Conservation (phyloP, 345 rosid species). For the Citrus glauca region DNA sequence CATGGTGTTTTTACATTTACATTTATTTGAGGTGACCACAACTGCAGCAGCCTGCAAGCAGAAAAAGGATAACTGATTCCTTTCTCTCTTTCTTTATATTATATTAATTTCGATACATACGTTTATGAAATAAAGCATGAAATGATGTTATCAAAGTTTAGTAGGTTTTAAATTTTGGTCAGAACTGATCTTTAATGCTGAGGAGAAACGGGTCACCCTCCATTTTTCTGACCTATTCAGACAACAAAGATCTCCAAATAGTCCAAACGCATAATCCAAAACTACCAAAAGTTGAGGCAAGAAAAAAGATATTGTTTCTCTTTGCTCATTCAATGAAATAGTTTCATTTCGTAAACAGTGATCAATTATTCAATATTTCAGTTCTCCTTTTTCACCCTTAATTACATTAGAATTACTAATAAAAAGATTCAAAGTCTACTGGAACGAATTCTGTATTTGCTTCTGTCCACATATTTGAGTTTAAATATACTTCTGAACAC, state of each 20-base stretch:
- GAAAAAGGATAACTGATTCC: constrained; percentile 15
- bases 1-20: constrained; percentile 38
- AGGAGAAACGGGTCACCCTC: constrained; percentile 20
- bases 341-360: background rate
- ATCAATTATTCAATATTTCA: too few species aligned
- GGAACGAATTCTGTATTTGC: too few species aligned
- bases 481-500: too few species aligned
- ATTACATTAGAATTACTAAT: too few species aligned
- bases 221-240: constrained; percentile 25
- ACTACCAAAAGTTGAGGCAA: constrained; percentile 22
- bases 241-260: constrained; percentile 30
- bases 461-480: too few species aligned
- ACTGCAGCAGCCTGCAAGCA: background rate
- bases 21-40: constrained; percentile 22
- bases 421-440: too few species aligned
- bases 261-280: constrained; percentile 54
- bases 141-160: background rate
- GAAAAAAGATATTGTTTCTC: constrained; percentile 15
- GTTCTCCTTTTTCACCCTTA: too few species aligned
- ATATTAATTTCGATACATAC: background rate
- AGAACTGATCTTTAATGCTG: constrained; percentile 24
- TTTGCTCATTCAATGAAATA: constrained; percentile 35
- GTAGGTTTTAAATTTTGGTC: constrained; percentile 27
- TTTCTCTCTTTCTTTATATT: background rate
- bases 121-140: too few species aligned